Percentiles rank a stretch among this genome's conserved stretches.
Conservation (phyloP, 2,329 filamentous ascomycete species). For the Septoria petroselini region DNA sequence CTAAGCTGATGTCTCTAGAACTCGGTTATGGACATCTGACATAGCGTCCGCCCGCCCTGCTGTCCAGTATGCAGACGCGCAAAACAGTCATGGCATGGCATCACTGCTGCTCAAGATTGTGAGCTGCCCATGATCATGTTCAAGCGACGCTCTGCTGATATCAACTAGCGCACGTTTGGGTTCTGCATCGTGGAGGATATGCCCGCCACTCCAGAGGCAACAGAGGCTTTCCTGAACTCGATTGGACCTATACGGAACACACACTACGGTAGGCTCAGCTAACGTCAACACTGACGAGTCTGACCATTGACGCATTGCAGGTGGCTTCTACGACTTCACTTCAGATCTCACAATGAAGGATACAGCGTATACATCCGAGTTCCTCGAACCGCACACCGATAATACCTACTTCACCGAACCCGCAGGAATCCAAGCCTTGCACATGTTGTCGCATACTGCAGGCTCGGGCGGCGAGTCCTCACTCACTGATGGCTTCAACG, state of each 20-base stretch:
- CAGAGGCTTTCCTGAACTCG: conserved; percentile 69
- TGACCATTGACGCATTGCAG: neutral
- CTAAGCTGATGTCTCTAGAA: conserved; percentile 5
- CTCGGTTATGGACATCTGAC: conserved; percentile 27
- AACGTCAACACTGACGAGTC: too few species aligned
- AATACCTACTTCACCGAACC: conserved; percentile 95
- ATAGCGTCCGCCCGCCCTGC: conserved; percentile 31
- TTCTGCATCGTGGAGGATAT: conserved; percentile 74
- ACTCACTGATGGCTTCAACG: conserved; percentile 82
- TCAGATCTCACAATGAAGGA: conserved; percentile 77
- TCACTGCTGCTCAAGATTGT: conserved; percentile 30
- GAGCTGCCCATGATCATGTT: neutral
- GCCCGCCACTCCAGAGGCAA: conserved; percentile 67
- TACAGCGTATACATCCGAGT: conserved; percentile 71
- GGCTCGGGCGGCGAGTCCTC: conserved; percentile 71
- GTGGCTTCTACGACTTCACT: conserved; percentile 80
- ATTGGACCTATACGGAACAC: conserved; percentile 87
- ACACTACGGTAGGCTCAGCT: conserved; percentile 62
- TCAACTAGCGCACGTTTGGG: conserved; percentile 55
- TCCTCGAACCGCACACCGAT: conserved; percentile 83
- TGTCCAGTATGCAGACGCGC: conserved; percentile 27
- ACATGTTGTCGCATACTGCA: conserved; percentile 75
- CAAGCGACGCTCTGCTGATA: neutral
- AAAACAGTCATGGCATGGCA: conserved; percentile 26
- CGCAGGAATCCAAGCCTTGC: conserved; percentile 86